Evolutionary conservation across 2,329 filamentous ascomycete genomes (phyloP).

Genomic region (Thyridium curvatum): DNA sequence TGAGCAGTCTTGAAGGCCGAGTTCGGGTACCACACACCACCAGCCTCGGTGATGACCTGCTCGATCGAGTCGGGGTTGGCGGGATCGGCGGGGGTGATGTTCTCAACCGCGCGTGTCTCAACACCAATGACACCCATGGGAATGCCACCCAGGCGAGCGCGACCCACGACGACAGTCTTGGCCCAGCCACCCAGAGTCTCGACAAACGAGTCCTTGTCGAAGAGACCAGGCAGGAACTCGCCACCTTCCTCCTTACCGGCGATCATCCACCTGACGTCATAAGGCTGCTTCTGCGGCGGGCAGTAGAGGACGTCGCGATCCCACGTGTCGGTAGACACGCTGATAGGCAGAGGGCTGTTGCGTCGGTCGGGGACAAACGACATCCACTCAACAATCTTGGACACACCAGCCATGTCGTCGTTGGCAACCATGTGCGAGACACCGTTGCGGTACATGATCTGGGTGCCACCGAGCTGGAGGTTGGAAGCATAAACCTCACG

Average conservation of each 20-base stretch:
- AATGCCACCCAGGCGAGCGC: constrained; percentile 92
- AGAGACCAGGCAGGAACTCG: constrained; percentile 84
- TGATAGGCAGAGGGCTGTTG: constrained; percentile 86
- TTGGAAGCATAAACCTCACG: constrained; percentile 99
- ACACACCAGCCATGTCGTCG: constrained; percentile 96
- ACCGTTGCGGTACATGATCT: constrained; percentile 99
- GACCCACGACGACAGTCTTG: constrained; percentile 91
- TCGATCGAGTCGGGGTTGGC: constrained; percentile 98
- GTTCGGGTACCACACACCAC: constrained; percentile 99
- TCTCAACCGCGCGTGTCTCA: constrained; percentile 93
- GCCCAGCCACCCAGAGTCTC: constrained; percentile 97
- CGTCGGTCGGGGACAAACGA: constrained; percentile 96
- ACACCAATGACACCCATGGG: constrained; percentile 98
- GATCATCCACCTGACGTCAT: constrained; percentile 94
- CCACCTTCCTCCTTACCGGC: constrained; percentile 78
- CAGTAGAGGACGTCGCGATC: constrained; percentile 87
- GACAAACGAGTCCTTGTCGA: constrained; percentile 94
- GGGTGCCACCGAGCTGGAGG: constrained; percentile 97
- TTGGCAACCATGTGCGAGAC: constrained; percentile 98
- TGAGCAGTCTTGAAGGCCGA: constrained; percentile 99
- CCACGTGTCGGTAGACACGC: constrained; percentile 79
- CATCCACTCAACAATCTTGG: constrained; percentile 97
- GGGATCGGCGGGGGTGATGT: constrained; percentile 91
- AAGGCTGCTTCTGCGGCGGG: constrained; percentile 73
- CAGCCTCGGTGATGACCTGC: constrained; percentile 88